Percentiles rank a stretch among this genome's conserved stretches.
These are phyloP conservation scores for Allium fistulosum DNA, from an alignment of 106 monocot species.

Conservation along the genomic window DNA sequence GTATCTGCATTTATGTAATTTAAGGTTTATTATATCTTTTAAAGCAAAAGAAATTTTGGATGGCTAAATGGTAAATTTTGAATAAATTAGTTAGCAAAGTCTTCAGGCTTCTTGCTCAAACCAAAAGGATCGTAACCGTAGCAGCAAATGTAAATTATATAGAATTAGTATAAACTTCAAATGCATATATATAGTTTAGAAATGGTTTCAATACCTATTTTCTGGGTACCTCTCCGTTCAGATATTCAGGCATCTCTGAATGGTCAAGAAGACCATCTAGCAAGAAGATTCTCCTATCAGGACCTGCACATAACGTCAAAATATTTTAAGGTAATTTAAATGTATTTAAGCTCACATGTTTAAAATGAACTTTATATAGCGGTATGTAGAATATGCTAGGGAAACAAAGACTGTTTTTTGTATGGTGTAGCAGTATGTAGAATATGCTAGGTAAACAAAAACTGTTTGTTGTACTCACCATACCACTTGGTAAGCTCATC, in stretches of 20 bases:
- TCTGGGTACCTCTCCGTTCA: conserved; percentile 93
- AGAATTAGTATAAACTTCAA: background rate
- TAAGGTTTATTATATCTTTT: too few relatives aligned
- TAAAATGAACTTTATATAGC: too few relatives aligned
- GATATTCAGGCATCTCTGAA: conserved; percentile 91
- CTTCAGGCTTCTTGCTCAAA: conserved; percentile 92
- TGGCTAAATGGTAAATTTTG: too few relatives aligned
- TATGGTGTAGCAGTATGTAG: too few relatives aligned
- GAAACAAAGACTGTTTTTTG: too few relatives aligned
- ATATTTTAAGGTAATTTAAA: background rate
- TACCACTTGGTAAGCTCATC: conserved; percentile 99
- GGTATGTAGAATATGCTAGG: too few relatives aligned
- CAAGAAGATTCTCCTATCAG: conserved; percentile 84
- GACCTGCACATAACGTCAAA: conserved; percentile 19
- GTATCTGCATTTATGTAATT: conserved; percentile 30
- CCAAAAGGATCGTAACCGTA: conserved; percentile 99
- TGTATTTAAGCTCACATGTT: background rate
- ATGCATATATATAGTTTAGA: background rate
- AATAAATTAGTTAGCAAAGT: conserved; percentile 64
- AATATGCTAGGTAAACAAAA: too few relatives aligned
- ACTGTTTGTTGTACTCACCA: conserved; percentile 28
- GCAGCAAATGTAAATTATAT: conserved; percentile 23
- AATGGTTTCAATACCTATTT: conserved; percentile 45
- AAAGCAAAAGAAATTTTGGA: too few relatives aligned
- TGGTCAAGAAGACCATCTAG: conserved; percentile 81